Percentiles rank a stretch among this genome's conserved stretches.
Conservation (phyloP, 2,329 filamentous ascomycete species). For the Trichoderma sp. region DNA sequence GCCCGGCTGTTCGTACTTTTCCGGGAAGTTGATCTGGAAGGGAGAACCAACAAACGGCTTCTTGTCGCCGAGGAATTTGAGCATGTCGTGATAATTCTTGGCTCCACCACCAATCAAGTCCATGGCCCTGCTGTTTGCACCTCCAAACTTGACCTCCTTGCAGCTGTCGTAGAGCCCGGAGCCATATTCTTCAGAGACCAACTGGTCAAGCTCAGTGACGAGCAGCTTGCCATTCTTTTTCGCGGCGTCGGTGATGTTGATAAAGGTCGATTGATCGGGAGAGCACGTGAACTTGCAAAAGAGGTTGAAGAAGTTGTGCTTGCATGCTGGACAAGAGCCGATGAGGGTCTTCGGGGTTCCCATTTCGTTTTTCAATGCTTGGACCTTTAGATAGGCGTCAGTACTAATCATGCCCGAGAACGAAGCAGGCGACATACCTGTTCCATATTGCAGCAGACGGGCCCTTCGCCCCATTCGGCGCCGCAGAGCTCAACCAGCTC, state of each 20-base stretch:
- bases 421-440: constrained; percentile 56
- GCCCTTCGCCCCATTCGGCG: constrained; percentile 75
- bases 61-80: constrained; percentile 92
- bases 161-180: constrained; percentile 92
- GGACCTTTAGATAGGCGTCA: constrained; percentile 51
- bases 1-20: constrained; percentile 56
- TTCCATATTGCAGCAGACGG: constrained; percentile 78
- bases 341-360: constrained; percentile 86
- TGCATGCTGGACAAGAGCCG: constrained; percentile 91
- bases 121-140: constrained; percentile 90
- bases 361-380: constrained; percentile 77
- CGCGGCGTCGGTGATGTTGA: constrained; percentile 81
- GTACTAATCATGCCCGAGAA: neutral
- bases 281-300: constrained; percentile 99
- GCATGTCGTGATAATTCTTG: constrained; percentile 79
- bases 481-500: constrained; percentile 85
- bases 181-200: constrained; percentile 81
- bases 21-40: constrained; percentile 95
- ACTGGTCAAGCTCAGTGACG: constrained; percentile 88
- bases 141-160: constrained; percentile 97
- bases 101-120: constrained; percentile 94
- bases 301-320: constrained; percentile 96
- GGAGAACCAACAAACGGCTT: constrained; percentile 81
- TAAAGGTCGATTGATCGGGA: constrained; percentile 89
- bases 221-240: constrained; percentile 56